Percentiles rank a stretch among this genome's conserved stretches.
phyloP scores from a whole-genome alignment of 2,329 filamentous ascomycete species.

The Shiraia sp. region DNA sequence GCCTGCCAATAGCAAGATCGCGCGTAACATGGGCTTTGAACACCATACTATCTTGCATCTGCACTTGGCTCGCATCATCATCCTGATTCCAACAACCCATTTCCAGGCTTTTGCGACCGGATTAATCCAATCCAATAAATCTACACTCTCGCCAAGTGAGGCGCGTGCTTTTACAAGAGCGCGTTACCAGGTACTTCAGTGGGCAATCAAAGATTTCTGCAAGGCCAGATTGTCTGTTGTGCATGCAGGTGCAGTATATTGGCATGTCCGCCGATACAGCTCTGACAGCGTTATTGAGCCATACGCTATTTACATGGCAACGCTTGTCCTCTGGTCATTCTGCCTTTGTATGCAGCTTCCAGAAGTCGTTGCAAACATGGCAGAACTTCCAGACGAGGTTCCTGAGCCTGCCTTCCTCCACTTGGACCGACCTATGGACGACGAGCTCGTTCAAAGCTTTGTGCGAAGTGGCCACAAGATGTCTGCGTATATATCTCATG shows the following conservation, averaged over 20 bases:
- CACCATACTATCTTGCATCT: slow-evolving; percentile 61
- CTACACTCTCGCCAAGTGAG: not conserved
- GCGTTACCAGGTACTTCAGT: slow-evolving; percentile 47
- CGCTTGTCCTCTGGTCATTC: slow-evolving; percentile 55
- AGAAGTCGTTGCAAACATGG: slow-evolving; percentile 11
- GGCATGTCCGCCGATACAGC: slow-evolving; percentile 57
- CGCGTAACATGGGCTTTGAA: slow-evolving; percentile 55
- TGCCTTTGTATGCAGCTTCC: slow-evolving; percentile 21
- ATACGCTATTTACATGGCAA: slow-evolving; percentile 50
- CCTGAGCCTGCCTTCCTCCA: slow-evolving; percentile 52
- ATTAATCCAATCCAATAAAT: slow-evolving; percentile 7
- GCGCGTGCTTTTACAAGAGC: slow-evolving; percentile 1
- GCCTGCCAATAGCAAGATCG: slow-evolving; percentile 58
- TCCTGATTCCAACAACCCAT: slow-evolving; percentile 55
- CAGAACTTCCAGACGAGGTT: slow-evolving; percentile 2
- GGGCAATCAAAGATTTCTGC: slow-evolving; percentile 57
- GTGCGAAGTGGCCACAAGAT: slow-evolving; percentile 56
- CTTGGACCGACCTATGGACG: slow-evolving; percentile 60
- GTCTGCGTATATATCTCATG: slow-evolving; percentile 56
- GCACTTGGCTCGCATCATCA: slow-evolving; percentile 57
- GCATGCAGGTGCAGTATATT: slow-evolving; percentile 57
- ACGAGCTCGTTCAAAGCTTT: slow-evolving; percentile 62
- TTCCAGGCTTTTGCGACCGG: slow-evolving; percentile 51
- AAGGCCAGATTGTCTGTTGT: slow-evolving; percentile 62
- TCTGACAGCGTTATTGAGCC: slow-evolving; percentile 55